These are phyloP conservation scores for Phalaenopsis equestris DNA, from an alignment of 106 monocot species.

Conservation along the genomic window DNA sequence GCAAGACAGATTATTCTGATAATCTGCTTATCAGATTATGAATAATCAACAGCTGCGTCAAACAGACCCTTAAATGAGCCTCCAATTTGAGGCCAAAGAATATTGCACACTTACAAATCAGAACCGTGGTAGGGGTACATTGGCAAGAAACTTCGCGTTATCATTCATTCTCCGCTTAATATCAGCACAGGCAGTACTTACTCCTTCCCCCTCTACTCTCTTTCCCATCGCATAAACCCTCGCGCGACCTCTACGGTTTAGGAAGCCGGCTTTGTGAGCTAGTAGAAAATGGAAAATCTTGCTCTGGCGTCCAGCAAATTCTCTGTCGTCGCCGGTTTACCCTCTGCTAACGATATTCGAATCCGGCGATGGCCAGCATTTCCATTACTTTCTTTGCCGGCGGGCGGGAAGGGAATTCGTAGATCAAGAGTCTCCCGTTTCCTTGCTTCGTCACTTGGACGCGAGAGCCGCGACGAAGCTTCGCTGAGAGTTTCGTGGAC, in stretches of 20 bases:
- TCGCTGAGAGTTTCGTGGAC: constrained; percentile 8
- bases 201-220: not conserved
- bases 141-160: not conserved
- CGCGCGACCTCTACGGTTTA: not conserved
- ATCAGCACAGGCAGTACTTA: not conserved
- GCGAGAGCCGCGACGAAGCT: not conserved
- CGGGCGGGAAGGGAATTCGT: not conserved
- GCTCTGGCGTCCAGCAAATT: constrained; percentile 3
- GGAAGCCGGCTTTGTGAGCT: not conserved
- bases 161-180: not conserved
- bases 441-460: not conserved
- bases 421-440: not conserved
- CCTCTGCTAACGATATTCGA: not conserved
- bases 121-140: not conserved
- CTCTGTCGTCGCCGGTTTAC: not conserved
- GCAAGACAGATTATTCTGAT: too few relatives aligned
- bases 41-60: too few relatives aligned
- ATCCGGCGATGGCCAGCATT: constrained; percentile 7
- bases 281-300: constrained; percentile 11
- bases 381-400: not conserved
- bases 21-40: too few relatives aligned
- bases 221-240: not conserved
- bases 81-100: too few relatives aligned
- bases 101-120: too few relatives aligned
- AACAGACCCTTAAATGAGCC: too few relatives aligned